Evolutionary conservation across 169 alveolate genomes (phyloP).

Genomic region (Eimeria nieschulzi): DNA sequence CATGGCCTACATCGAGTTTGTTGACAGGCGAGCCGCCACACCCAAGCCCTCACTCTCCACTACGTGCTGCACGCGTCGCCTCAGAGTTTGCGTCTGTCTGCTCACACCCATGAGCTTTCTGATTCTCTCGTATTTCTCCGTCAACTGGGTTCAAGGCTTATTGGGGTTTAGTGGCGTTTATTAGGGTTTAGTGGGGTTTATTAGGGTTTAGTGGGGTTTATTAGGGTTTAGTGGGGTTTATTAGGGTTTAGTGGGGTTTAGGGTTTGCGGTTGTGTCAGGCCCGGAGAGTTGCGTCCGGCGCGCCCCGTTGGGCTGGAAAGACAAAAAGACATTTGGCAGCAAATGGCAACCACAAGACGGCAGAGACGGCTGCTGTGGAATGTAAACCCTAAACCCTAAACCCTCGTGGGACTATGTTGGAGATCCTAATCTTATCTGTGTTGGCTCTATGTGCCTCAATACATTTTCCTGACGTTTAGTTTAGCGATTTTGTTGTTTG

Average conservation of each 20-base stretch:
- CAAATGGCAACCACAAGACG: slow-evolving; percentile 66
- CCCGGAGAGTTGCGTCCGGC: slow-evolving; percentile 91
- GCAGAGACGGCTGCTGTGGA: slow-evolving; percentile 51
- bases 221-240: slow-evolving; percentile 22
- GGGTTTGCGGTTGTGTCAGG: slow-evolving; percentile 66
- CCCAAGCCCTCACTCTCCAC: slow-evolving; percentile 19
- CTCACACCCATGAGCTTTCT: no score
- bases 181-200: neutral
- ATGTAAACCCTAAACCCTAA: slow-evolving; percentile 58
- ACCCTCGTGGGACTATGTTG: neutral
- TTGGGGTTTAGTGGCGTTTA: neutral
- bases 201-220: neutral
- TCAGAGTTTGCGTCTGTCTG: no score
- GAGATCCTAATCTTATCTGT: no score
- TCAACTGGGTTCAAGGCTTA: no score
- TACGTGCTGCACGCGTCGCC: neutral
- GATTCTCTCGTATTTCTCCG: no score
- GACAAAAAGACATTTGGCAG: slow-evolving; percentile 49
- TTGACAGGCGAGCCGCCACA: slow-evolving; percentile 80
- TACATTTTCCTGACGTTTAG: no score
- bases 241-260: neutral
- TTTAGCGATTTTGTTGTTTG: no score
- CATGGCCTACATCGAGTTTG: slow-evolving; percentile 89
- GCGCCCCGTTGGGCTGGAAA: slow-evolving; percentile 85
- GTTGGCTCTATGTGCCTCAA: no score